phyloP scores from a whole-genome alignment of 352 stramenopile genomes.

The Phytophthora citrophthora region DNA sequence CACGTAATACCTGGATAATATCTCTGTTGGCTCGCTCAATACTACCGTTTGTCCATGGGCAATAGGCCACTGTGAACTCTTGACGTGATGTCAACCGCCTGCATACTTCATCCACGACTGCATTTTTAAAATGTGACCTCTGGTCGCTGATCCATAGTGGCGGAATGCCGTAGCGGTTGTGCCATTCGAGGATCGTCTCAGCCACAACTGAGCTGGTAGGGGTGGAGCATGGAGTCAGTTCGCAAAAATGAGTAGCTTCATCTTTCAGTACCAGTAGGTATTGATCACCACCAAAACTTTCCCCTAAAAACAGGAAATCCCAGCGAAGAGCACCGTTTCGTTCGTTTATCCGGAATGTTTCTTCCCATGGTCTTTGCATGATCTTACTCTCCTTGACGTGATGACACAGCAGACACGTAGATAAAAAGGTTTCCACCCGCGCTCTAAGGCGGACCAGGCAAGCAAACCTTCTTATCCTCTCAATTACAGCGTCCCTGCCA shows the following conservation, averaged over 20 bases:
- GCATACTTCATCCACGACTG: constrained; percentile 25
- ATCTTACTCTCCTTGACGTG: constrained; percentile 13
- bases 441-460: constrained; percentile 3
- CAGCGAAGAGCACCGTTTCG: no score
- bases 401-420: constrained; percentile 7
- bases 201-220: constrained; percentile 13
- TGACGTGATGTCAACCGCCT: constrained; percentile 18
- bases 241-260: constrained; percentile 12
- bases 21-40: constrained; percentile 40
- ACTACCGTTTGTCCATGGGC: constrained; percentile 41
- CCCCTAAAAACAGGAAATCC: no score
- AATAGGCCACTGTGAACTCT: constrained; percentile 31
- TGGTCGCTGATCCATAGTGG: constrained; percentile 25
- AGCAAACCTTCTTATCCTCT: background rate
- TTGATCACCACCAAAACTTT: no score
- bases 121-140: constrained; percentile 41
- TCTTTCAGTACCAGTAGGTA: constrained; percentile 1
- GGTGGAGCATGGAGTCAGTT: constrained; percentile 9
- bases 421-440: constrained; percentile 8
- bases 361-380: no score
- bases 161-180: constrained; percentile 30
- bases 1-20: constrained; percentile 34
- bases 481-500: background rate
- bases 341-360: no score
- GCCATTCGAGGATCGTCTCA: constrained; percentile 30